Evolutionary conservation across 805 yeast genomes (phyloP).

Genomic region (Zygosaccharomyces bisporus): DNA sequence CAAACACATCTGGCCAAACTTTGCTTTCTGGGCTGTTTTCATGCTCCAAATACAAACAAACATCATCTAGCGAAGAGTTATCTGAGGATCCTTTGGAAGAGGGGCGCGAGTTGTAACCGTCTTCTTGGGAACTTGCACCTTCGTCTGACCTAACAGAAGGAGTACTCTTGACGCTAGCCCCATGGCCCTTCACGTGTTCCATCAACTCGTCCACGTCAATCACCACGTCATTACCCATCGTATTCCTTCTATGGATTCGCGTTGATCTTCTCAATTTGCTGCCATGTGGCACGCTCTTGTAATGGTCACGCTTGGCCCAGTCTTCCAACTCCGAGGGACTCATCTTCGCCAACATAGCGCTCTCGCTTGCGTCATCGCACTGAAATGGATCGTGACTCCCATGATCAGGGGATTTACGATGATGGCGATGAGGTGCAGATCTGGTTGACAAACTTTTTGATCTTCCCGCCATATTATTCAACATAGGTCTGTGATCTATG

Average conservation of each 20-base stretch:
- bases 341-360: constrained; percentile 8
- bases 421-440: constrained; percentile 5
- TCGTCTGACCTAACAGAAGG: constrained; percentile 9
- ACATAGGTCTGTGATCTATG: constrained; percentile 30
- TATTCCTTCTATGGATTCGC: constrained; percentile 16
- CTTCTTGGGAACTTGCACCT: constrained; percentile 20
- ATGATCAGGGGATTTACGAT: constrained; percentile 13
- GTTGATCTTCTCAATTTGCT: constrained; percentile 10
- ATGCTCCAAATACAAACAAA: constrained; percentile 79
- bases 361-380: background rate
- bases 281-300: constrained; percentile 10
- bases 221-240: constrained; percentile 29
- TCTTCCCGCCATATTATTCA: constrained; percentile 12
- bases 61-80: constrained; percentile 82
- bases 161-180: constrained; percentile 5
- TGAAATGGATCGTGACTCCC: constrained; percentile 9
- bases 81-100: constrained; percentile 43
- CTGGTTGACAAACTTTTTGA: constrained; percentile 11
- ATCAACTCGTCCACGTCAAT: constrained; percentile 36
- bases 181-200: constrained; percentile 25
- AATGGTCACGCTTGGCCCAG: constrained; percentile 13
- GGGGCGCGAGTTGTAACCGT: constrained; percentile 41
- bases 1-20: constrained; percentile 79
- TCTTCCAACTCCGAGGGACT: constrained; percentile 19
- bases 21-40: constrained; percentile 27